Percentiles rank a stretch among this genome's conserved stretches.
Conservation (phyloP, 2,329 filamentous ascomycete genomes). For the Boeremia exigua region DNA sequence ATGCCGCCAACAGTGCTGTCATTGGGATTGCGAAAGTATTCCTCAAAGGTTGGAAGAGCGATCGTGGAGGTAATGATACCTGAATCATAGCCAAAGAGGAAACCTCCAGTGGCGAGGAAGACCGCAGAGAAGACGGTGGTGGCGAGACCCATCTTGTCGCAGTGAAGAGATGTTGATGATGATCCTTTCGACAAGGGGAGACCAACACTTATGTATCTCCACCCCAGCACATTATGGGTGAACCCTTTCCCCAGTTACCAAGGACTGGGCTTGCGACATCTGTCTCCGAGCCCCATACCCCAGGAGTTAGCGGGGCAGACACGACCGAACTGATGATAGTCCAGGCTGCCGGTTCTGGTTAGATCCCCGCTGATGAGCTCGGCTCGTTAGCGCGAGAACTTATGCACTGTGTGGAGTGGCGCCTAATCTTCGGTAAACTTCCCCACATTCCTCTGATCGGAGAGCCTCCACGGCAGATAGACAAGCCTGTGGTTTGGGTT, state of each 20-base stretch:
- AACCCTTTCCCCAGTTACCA: no score
- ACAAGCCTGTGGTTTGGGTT: background rate
- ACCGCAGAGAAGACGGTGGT: conserved; percentile 26
- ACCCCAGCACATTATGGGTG: background rate
- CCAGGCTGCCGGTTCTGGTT: background rate
- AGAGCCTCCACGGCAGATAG: background rate
- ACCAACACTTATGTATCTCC: conserved; percentile 3
- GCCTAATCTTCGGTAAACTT: background rate
- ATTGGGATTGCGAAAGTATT: conserved; percentile 37
- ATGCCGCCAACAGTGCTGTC: conserved; percentile 39
- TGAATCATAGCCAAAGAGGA: conserved; percentile 41
- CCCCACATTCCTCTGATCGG: background rate
- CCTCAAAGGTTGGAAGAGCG: conserved; percentile 33
- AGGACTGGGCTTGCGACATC: background rate
- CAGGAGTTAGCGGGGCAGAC: conserved; percentile 5
- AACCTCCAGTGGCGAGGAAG: conserved; percentile 29
- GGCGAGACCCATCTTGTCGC: conserved; percentile 22
- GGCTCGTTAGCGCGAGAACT: background rate
- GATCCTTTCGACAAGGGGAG: background rate
- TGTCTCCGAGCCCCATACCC: background rate
- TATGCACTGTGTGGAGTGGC: background rate
- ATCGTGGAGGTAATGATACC: conserved; percentile 46
- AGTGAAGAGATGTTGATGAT: conserved; percentile 2
- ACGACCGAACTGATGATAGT: background rate
- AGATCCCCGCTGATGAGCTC: background rate